Base-by-base conservation (phyloP, 2,329 filamentous ascomycete genomes). In the Magnaporthiopsis poae region DNA sequence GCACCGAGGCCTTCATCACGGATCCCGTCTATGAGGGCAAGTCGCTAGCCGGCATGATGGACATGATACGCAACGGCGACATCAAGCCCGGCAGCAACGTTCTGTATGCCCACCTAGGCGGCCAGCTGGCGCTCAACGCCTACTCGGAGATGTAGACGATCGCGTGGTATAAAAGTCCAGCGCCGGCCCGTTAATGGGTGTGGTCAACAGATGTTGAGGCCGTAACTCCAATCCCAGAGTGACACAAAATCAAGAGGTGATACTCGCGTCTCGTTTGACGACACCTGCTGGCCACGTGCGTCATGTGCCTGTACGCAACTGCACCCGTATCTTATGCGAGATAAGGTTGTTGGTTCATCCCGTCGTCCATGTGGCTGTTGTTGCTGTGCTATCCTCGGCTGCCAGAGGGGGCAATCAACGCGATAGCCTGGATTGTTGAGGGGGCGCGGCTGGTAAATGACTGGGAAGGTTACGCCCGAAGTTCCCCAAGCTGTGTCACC, bases 1-100 rank as follows among this genome's bases (percentile, higher is more conserved):
- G 79, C 67, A 90, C 85, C 0, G 89, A 91, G 77, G 89, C 84
- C 0, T 87, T 91, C 71, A 89, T 91, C 69, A 91, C 88, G 0
- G 89, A 91, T 72, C 89, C 88, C 0, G 89, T 91, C 1, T 91
- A 91, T 72, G 88, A 90, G 77, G 89, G 89, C 0, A 91, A 91
- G 82, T 89, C 86, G 70, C 77, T 91, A 74, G 88, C 88, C 4
- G 89, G 88, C 0, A 82, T 91, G 87, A 84, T 90, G 70, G 87
- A 88, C 73, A 77, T 90, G 78, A 84, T 90, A 25, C 82, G 78
- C 69, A 84, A 82, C 64, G 87, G 84, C 0, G 84, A 88, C 74
- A 86, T 91, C 67, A 60, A 73, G 0, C 75, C 76, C 3, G 81
- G 81, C 0, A 86, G 85, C n/a, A 89, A 88, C 71, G 84, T 91